Percentiles rank a stretch among this genome's conserved stretches.
Evolutionary conservation across 805 yeast species (phyloP).

Genomic region (Wickerhamiella australiensis): DNA sequence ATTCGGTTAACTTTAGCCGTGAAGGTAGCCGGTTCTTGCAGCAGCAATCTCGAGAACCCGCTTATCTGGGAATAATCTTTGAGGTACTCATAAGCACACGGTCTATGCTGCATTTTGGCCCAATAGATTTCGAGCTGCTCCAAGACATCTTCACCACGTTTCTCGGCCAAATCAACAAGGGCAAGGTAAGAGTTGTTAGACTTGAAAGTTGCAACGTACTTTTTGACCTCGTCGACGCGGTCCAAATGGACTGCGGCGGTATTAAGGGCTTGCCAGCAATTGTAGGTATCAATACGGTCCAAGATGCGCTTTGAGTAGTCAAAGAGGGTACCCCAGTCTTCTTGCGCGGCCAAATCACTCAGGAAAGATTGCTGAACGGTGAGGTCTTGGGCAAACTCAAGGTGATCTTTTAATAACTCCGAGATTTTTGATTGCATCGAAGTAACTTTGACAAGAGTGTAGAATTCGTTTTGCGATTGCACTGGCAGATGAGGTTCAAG

Average conservation of each 20-base stretch:
- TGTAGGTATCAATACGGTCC: constrained; percentile 57
- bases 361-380: constrained; percentile 52
- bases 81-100: constrained; percentile 56
- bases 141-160: constrained; percentile 3
- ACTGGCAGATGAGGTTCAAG: constrained; percentile 43
- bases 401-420: constrained; percentile 18
- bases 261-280: constrained; percentile 52
- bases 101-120: constrained; percentile 38
- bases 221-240: constrained; percentile 27
- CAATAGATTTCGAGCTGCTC: constrained; percentile 33
- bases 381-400: neutral
- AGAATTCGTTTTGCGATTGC: constrained; percentile 52
- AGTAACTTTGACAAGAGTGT: constrained; percentile 43
- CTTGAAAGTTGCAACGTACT: constrained; percentile 25
- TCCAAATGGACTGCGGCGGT: constrained; percentile 34
- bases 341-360: constrained; percentile 34
- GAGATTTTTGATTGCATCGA: constrained; percentile 30
- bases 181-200: constrained; percentile 52
- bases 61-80: constrained; percentile 25
- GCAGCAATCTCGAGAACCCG: constrained; percentile 20
- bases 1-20: constrained; percentile 32
- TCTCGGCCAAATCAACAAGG: constrained; percentile 34
- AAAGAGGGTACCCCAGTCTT: constrained; percentile 36
- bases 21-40: constrained; percentile 18
- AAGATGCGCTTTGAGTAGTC: constrained; percentile 35